Evolutionary conservation across 305 asterid species (phyloP).

Genomic region (Euphrasia arctica): DNA sequence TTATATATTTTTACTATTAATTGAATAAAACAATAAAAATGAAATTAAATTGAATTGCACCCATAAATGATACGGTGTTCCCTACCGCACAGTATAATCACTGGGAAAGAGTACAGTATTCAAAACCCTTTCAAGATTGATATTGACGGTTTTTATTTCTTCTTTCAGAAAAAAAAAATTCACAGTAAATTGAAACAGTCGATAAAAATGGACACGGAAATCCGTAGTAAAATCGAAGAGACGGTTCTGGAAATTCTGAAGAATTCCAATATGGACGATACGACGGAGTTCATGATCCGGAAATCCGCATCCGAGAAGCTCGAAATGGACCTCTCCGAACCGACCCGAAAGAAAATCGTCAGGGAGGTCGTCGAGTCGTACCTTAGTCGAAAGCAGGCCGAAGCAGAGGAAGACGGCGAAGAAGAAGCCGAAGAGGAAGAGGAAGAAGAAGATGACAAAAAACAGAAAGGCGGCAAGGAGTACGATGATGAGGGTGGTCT

Average conservation of each 20-base stretch:
- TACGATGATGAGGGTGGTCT: slow-evolving; percentile 82
- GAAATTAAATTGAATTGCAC: too few species aligned
- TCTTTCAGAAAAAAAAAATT: not conserved
- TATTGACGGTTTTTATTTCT: not conserved
- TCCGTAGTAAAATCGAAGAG: slow-evolving; percentile 49
- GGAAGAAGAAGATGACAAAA: slow-evolving; percentile 29
- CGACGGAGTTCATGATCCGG: slow-evolving; percentile 80
- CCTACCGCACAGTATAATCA: too few species aligned
- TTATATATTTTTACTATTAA: too few species aligned
- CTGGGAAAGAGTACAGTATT: too few species aligned
- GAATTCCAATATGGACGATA: slow-evolving; percentile 67
- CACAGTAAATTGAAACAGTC: too few species aligned
- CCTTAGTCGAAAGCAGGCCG: slow-evolving; percentile 48
- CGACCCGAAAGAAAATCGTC: slow-evolving; percentile 59
- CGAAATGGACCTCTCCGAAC: slow-evolving; percentile 63
- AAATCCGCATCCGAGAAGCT: slow-evolving; percentile 75
- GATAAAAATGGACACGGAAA: slow-evolving; percentile 53
- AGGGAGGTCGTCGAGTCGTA: slow-evolving; percentile 67
- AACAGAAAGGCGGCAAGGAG: slow-evolving; percentile 44
- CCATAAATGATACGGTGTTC: too few species aligned
- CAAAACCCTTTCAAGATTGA: not conserved
- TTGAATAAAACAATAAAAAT: too few species aligned
- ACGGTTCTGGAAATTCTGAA: slow-evolving; percentile 61
- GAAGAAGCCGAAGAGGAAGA: slow-evolving; percentile 30
- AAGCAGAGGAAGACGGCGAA: slow-evolving; percentile 34